Evolutionary conservation across 2,329 filamentous ascomycete species (phyloP), one percentile per base, ranked within the genome.

Genomic region (Colletotrichum lini): DNA sequence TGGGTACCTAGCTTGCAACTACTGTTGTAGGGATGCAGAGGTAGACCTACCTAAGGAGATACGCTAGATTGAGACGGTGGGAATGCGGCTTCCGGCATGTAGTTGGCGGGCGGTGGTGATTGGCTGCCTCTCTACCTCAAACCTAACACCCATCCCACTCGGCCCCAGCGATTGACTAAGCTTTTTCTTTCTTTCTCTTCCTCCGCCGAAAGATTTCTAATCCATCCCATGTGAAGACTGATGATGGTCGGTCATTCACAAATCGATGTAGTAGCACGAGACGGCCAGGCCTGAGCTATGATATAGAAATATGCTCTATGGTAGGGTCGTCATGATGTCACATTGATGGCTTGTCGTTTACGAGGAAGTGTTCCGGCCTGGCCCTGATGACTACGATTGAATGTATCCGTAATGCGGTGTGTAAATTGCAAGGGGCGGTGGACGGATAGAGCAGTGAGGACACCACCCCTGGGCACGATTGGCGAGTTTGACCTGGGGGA

Each of bases 161-260:
- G 38, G 26, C n/a, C 30, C 67, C 62, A 61, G 54, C 56, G 62
- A 67, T 66, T 56, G 49, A 50, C 54, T 67, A 70, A 70, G 67
- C 67, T 70, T 56, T 53, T 62, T n/a, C 62, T 62, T 67, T 56
- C 45, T 62, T 15, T 18, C 16, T 13, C 58, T 40, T 42, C 30
- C 30, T 40, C 57, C 44, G 30, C 50, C n/a, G 68, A 58, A 35
- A 70, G 64, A 67, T 70, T 67, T 70, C 68, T 67, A 67, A 70
- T 70, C 53, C 68, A 35, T 67, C 64, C 52, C 64, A 62, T 70
- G 45, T 61, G 16, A 26, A 30, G 30, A 56, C 67, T 45, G 67
- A 47, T 40, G n/a, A 13, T 38, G 45, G 57, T 70, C 64, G 68
- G 68, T 13, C 38, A 35, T 54, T 26, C 54, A 26, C 26, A 21